phyloP scores from a whole-genome alignment of 805 yeast species.

The Kluyveromyces starmeri region DNA sequence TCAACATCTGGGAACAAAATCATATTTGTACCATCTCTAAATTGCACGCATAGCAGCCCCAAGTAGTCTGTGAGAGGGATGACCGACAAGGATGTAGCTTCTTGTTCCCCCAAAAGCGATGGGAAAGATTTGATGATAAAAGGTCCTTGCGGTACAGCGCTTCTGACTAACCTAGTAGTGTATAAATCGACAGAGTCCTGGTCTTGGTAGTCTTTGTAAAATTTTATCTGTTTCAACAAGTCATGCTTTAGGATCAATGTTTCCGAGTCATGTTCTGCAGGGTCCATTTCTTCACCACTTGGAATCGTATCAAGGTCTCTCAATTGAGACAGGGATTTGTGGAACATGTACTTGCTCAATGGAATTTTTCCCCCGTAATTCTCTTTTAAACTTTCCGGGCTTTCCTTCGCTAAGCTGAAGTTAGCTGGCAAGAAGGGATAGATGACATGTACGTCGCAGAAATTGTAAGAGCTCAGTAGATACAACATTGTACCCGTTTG shows the following conservation, averaged over 20 bases:
- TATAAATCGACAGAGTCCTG: slow-evolving; percentile 14
- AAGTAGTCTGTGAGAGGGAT: slow-evolving; percentile 13
- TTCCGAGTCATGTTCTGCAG: background rate
- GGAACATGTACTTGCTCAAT: slow-evolving; percentile 16
- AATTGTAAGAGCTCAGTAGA: slow-evolving; percentile 39
- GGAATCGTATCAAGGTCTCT: background rate
- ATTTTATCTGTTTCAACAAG: slow-evolving; percentile 31
- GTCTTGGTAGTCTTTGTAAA: slow-evolving; percentile 28
- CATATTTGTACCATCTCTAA: slow-evolving; percentile 25
- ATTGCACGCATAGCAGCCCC: slow-evolving; percentile 22
- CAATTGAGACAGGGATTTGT: slow-evolving; percentile 17
- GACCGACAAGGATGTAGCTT: slow-evolving; percentile 34
- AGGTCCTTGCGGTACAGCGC: slow-evolving; percentile 42
- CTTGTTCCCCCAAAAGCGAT: slow-evolving; percentile 34
- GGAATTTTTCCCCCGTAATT: slow-evolving; percentile 28
- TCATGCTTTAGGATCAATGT: slow-evolving; percentile 3
- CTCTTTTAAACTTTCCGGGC: slow-evolving; percentile 20
- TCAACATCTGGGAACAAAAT: slow-evolving; percentile 28
- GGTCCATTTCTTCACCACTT: background rate
- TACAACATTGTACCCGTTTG: slow-evolving; percentile 45
- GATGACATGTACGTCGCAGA: slow-evolving; percentile 46
- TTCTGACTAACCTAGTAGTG: slow-evolving; percentile 5
- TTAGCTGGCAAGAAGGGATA: slow-evolving; percentile 56
- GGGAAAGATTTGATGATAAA: slow-evolving; percentile 47
- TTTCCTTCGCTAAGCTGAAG: slow-evolving; percentile 27